phyloP scores from a whole-genome alignment of 106 monocot genomes.

The Chionographis japonica region DNA sequence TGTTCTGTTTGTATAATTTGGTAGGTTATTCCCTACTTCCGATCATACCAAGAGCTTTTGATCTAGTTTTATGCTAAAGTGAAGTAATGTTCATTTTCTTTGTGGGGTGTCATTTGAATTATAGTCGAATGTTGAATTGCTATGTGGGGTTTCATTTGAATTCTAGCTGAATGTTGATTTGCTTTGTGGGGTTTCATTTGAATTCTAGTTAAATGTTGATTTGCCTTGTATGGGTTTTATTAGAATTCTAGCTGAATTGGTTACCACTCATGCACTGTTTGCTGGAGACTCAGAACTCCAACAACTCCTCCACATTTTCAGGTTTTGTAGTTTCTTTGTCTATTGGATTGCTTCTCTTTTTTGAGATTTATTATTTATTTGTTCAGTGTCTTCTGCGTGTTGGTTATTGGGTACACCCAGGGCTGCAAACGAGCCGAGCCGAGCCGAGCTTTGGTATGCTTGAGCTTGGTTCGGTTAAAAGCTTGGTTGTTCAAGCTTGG shows the following conservation, averaged over 20 bases:
- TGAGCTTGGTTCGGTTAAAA: no score
- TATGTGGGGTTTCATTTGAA: no score
- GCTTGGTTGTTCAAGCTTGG: no score
- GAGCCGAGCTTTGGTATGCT: no score
- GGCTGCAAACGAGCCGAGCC: no score
- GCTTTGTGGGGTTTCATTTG: no score
- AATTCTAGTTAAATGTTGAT: no score
- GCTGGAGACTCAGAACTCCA: slow-evolving; percentile 93
- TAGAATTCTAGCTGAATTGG: slow-evolving; percentile 60
- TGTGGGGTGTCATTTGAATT: no score
- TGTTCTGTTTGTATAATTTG: slow-evolving; percentile 85
- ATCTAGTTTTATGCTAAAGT: no score
- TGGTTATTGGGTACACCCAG: slow-evolving; percentile 85
- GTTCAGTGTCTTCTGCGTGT: background rate
- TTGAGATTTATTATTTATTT: background rate
- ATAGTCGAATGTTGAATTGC: no score
- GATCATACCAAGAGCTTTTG: background rate
- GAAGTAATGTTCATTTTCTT: no score
- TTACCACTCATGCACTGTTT: slow-evolving; percentile 86
- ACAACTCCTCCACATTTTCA: slow-evolving; percentile 93
- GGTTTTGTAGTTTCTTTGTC: slow-evolving; percentile 16
- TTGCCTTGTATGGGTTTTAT: background rate
- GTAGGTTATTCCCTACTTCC: slow-evolving; percentile 15
- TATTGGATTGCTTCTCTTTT: background rate
- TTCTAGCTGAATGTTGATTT: no score